Evolutionary conservation across 805 yeast genomes (phyloP).

Genomic region (Starmerella ratchasimensis): DNA sequence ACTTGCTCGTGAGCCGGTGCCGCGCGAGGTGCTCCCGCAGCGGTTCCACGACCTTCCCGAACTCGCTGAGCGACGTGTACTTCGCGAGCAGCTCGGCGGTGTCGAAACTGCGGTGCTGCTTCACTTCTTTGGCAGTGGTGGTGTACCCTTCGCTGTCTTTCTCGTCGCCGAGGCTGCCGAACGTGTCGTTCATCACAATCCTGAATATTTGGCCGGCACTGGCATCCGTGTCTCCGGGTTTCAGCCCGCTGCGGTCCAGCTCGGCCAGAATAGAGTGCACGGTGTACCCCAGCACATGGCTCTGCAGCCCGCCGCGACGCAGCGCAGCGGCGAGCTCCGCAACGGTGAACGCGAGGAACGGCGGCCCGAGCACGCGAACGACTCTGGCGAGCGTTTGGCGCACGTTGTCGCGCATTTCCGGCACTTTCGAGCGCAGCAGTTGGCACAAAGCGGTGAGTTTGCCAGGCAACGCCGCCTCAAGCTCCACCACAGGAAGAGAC

Average conservation of each 20-base stretch:
- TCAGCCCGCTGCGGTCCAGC: conserved; percentile 27
- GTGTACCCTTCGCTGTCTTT: conserved; percentile 88
- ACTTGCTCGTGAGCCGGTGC: conserved; percentile 52
- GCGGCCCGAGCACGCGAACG: conserved; percentile 52
- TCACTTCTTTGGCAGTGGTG: conserved; percentile 78
- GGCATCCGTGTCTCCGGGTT: conserved; percentile 62
- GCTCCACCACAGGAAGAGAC: conserved; percentile 43
- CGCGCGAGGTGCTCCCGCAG: conserved; percentile 44
- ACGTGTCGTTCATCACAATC: conserved; percentile 78
- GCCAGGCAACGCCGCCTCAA: conserved; percentile 59
- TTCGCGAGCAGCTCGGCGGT: conserved; percentile 66
- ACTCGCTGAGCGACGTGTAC: conserved; percentile 44
- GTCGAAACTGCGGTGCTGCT: conserved; percentile 75
- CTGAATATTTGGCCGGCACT: conserved; percentile 45
- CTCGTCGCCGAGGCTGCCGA: conserved; percentile 85
- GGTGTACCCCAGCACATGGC: conserved; percentile 82
- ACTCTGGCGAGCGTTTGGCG: conserved; percentile 62
- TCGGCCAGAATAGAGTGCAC: conserved; percentile 58
- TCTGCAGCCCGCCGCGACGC: conserved; percentile 69
- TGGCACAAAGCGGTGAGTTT: conserved; percentile 78
- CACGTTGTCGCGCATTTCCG: conserved; percentile 75
- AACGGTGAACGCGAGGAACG: conserved; percentile 58
- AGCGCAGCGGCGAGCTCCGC: conserved; percentile 68
- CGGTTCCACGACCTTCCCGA: conserved; percentile 51
- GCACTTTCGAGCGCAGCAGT: conserved; percentile 69